Evolutionary conservation across 2,329 filamentous ascomycete genomes (phyloP).

Genomic region (Fusarium sp.): DNA sequence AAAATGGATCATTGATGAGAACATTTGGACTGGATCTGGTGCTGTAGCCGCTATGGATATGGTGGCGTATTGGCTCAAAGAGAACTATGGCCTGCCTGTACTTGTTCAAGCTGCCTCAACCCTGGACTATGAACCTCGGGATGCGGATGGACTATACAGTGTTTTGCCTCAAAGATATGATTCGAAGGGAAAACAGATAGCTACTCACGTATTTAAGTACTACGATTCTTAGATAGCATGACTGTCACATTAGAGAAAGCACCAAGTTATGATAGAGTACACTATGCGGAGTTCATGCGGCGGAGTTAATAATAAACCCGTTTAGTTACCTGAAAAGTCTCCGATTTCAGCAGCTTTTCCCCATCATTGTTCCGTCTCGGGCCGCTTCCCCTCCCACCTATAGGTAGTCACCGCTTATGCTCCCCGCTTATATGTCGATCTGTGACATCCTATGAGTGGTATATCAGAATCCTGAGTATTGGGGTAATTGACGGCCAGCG

Average conservation of each 20-base stretch:
- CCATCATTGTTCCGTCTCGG: background rate
- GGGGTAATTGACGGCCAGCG: background rate
- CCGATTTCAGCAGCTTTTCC: background rate
- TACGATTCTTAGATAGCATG: background rate
- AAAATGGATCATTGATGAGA: background rate
- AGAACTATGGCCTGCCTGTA: background rate
- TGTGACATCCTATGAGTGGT: no score
- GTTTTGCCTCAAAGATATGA: background rate
- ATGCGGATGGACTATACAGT: background rate
- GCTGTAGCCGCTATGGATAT: background rate
- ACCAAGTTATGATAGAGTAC: no score
- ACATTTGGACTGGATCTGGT: background rate
- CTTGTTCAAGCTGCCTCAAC: background rate
- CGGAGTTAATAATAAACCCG: background rate
- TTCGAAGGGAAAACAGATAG: background rate
- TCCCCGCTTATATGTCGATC: background rate
- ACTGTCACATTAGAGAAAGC: accelerated
- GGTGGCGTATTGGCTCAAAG: background rate
- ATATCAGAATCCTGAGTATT: no score
- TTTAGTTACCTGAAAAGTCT: background rate
- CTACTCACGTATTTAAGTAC: background rate
- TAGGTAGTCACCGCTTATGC: background rate
- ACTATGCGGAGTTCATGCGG: no score
- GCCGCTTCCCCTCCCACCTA: background rate
- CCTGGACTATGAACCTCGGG: background rate